Percentiles rank a stretch among this genome's conserved stretches.
These are phyloP conservation scores for Nepenthes alata DNA, from an alignment of 179 eudicot species.

Conservation along the genomic window DNA sequence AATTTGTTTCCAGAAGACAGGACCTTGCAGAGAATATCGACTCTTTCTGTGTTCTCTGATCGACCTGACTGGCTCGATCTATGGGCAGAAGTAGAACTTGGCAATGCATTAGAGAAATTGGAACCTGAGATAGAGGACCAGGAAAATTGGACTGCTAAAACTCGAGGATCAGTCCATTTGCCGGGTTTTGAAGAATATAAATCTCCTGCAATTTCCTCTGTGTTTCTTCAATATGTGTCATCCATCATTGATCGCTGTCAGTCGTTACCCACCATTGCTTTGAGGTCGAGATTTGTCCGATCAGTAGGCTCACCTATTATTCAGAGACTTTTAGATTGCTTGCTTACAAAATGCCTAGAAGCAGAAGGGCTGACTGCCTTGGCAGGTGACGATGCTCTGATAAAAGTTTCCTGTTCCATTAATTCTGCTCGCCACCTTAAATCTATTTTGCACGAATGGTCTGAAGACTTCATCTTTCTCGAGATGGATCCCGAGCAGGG, in stretches of 20 bases:
- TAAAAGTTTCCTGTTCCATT: constrained; percentile 54
- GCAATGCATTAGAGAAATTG: constrained; percentile 36
- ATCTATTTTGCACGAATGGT: constrained; percentile 58
- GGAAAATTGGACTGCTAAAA: constrained; percentile 48
- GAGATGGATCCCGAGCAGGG: constrained; percentile 51
- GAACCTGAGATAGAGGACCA: constrained; percentile 55
- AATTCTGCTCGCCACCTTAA: constrained; percentile 53
- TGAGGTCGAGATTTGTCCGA: constrained; percentile 56
- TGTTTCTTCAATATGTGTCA: constrained; percentile 43
- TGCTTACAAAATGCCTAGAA: constrained; percentile 60
- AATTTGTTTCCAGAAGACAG: constrained; percentile 47
- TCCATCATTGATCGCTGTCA: constrained; percentile 67
- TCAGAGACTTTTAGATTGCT: constrained; percentile 31
- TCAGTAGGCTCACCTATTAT: constrained; percentile 45
- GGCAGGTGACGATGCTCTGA: constrained; percentile 65
- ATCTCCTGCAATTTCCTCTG: constrained; percentile 54
- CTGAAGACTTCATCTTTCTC: constrained; percentile 77
- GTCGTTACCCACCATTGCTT: constrained; percentile 47
- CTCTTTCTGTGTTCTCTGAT: constrained; percentile 71
- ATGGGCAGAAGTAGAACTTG: constrained; percentile 80
- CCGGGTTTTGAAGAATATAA: constrained; percentile 54
- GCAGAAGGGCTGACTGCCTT: constrained; percentile 90
- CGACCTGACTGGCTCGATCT: constrained; percentile 90
- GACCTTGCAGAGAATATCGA: constrained; percentile 50
- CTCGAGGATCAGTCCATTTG: constrained; percentile 29